Percentiles rank a stretch among this genome's conserved stretches.
Evolutionary conservation across 202 grass and related monocot genomes (phyloP).

Genomic region (Cymbopogon flexuosus): DNA sequence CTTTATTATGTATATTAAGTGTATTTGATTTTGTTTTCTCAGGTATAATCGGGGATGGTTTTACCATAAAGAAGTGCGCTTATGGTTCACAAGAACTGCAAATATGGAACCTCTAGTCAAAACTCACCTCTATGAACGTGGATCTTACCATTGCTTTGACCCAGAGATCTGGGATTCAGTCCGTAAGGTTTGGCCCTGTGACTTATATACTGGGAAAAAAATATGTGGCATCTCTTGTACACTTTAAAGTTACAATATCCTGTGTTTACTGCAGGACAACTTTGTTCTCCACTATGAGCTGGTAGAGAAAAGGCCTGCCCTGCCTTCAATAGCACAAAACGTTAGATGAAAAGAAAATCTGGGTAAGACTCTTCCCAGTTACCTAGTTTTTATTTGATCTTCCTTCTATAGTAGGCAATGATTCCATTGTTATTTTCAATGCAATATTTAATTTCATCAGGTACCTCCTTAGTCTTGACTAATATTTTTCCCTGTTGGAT

Average conservation of each 20-base stretch:
- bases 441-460: conserved; percentile 24
- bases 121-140: conserved; percentile 51
- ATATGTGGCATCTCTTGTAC: conserved; percentile 1
- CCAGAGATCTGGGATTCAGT: conserved; percentile 59
- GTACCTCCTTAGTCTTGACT: conserved; percentile 34
- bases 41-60: conserved; percentile 69
- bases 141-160: conserved; percentile 59
- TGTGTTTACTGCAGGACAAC: conserved; percentile 51
- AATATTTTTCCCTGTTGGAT: conserved; percentile 18
- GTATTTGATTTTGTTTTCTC: conserved; percentile 2
- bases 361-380: conserved; percentile 17
- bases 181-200: conserved; percentile 48
- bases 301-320: conserved; percentile 58
- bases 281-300: conserved; percentile 64
- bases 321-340: conserved; percentile 42
- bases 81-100: conserved; percentile 48
- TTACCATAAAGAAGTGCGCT: conserved; percentile 53
- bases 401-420: neutral
- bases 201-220: neutral
- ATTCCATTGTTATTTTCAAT: conserved; percentile 21
- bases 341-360: conserved; percentile 33
- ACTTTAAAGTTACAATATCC: conserved; percentile 6
- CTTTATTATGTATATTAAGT: no score
- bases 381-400: neutral
- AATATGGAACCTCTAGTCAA: conserved; percentile 59